Percentiles rank a stretch among this genome's conserved stretches.
phyloP scores from a whole-genome alignment of 1,139 yeast genomes.

The Candida tetrigidarum region DNA sequence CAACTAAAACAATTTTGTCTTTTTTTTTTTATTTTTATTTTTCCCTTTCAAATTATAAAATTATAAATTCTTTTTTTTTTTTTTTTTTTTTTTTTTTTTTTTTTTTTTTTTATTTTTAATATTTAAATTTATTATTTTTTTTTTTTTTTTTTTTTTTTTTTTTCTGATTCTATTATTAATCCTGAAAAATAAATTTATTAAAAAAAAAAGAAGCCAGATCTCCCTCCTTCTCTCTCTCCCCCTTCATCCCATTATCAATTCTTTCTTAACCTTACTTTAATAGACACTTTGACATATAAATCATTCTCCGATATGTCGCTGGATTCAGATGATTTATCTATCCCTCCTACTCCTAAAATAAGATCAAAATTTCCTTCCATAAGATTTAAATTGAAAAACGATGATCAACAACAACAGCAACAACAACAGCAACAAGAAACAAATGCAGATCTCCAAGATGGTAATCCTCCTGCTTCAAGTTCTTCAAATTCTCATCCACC shows the following conservation, averaged over 20 bases:
- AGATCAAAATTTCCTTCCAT: constrained; percentile 24
- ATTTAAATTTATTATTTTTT: no score
- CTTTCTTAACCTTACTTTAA: no score
- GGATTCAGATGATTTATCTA: constrained; percentile 14
- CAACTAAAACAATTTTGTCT: neutral
- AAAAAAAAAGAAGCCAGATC: no score
- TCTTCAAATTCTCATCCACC: constrained; percentile 14
- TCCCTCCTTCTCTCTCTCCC: no score
- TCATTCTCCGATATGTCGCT: neutral
- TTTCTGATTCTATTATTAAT: no score
- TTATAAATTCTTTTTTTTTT: neutral
- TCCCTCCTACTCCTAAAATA: constrained; percentile 18
- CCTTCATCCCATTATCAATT: no score
- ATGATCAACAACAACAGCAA: no score
- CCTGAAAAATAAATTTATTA: no score
- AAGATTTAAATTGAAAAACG: constrained; percentile 29
- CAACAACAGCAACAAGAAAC: no score
- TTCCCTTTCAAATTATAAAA: neutral
- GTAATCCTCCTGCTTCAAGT: neutral
- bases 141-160: no score
- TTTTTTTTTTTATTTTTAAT: neutral
- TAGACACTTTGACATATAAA: no score
- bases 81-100: neutral
- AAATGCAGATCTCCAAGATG: no score
- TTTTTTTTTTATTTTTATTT: neutral